Percentiles rank a stretch among this genome's conserved stretches.
Evolutionary conservation across 805 yeast species (phyloP).

Genomic region (Candida schatavii): DNA sequence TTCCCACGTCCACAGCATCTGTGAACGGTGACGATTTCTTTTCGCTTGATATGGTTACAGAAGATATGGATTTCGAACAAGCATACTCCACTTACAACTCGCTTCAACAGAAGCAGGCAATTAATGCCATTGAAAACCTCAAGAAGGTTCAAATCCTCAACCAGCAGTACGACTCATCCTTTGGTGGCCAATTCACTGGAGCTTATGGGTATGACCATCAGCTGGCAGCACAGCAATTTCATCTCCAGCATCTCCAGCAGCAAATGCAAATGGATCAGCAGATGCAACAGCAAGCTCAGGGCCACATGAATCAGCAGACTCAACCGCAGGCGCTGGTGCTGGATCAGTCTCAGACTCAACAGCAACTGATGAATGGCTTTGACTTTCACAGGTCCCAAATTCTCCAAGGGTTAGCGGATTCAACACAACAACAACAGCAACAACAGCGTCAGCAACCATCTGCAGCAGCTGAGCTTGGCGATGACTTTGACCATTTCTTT

Average conservation of each 20-base stretch:
- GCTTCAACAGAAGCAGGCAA: constrained; percentile 37
- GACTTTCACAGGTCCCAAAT: constrained; percentile 6
- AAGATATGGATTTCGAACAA: constrained; percentile 46
- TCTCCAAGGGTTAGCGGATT: constrained; percentile 4
- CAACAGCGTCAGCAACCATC: background rate
- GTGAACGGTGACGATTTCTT: constrained; percentile 3
- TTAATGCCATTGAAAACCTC: constrained; percentile 33
- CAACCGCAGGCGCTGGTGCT: too few relatives aligned
- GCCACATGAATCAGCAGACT: too few relatives aligned
- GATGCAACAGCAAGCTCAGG: constrained; percentile 1
- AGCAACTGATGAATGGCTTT: background rate
- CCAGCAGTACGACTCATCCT: constrained; percentile 15
- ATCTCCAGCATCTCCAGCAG: background rate
- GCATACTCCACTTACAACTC: constrained; percentile 39
- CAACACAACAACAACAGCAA: background rate
- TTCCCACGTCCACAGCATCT: background rate
- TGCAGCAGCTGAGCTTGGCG: constrained; percentile 5
- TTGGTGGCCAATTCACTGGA: background rate
- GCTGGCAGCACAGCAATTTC: constrained; percentile 1
- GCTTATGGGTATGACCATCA: background rate
- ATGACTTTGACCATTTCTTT: constrained; percentile 35
- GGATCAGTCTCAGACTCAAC: constrained; percentile 4
- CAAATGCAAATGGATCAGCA: constrained; percentile 2
- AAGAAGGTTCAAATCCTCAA: constrained; percentile 35
- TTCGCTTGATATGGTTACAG: constrained; percentile 29